Percentiles rank a stretch among this genome's conserved stretches.
phyloP scores from a whole-genome alignment of 2,329 filamentous ascomycete genomes.

The Paraconiothyrium sp. region DNA sequence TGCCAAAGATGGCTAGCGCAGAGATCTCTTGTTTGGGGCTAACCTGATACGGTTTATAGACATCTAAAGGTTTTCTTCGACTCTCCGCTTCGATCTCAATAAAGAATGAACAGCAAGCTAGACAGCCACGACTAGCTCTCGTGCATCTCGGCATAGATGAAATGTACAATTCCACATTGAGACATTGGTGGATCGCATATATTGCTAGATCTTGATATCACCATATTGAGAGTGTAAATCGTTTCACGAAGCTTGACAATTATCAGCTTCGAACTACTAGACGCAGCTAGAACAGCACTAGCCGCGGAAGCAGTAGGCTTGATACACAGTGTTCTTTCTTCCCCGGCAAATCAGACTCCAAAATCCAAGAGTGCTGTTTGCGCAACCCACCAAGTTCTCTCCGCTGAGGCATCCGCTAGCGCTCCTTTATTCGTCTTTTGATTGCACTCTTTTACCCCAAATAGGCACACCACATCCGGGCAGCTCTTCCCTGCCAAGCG shows the following conservation, averaged over 20 bases:
- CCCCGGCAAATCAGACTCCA: not conserved
- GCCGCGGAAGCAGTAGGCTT: not conserved
- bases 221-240: not conserved
- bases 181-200: not conserved
- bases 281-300: not conserved
- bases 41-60: not conserved
- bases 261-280: not conserved
- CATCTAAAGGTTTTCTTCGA: too few relatives aligned
- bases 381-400: not conserved
- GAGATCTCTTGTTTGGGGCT: not conserved
- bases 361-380: too few relatives aligned
- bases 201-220: not conserved
- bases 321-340: not conserved
- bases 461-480: not conserved
- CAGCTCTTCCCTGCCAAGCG: not conserved
- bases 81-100: too few relatives aligned
- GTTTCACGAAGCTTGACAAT: not conserved
- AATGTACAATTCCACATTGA: too few relatives aligned
- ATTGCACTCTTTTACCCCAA: not conserved
- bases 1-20: not conserved
- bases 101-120: too few relatives aligned
- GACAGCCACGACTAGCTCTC: too few relatives aligned
- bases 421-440: not conserved
- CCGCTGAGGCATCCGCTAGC: not conserved
- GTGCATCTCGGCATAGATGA: too few relatives aligned